Evolutionary conservation across 2,329 filamentous ascomycete genomes (phyloP).

Genomic region (Fusarium buxicola): DNA sequence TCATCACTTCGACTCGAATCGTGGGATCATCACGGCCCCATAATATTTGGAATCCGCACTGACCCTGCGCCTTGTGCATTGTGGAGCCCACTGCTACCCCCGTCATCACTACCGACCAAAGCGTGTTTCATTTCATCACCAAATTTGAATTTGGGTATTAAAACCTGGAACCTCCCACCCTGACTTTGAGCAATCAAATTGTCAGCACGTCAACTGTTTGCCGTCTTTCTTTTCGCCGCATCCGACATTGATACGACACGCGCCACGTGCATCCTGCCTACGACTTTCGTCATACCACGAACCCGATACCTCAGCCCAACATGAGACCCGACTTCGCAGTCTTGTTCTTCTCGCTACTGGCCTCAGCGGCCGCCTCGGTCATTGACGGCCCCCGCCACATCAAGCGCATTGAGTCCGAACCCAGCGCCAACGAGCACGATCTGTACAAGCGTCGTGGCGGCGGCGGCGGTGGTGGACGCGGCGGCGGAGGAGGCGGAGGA

Average conservation of each 20-base stretch:
- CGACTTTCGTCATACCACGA: constrained; percentile 5
- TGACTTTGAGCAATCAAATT: constrained; percentile 2
- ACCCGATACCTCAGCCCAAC: constrained; percentile 16
- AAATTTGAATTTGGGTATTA: constrained; percentile 28
- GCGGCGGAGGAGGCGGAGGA: constrained; percentile 48
- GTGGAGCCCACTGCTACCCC: constrained; percentile 21
- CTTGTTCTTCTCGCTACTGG: constrained; percentile 46
- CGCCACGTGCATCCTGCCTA: neutral
- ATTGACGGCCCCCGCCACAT: constrained; percentile 41
- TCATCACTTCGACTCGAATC: too few relatives aligned
- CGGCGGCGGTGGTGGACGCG: constrained; percentile 64
- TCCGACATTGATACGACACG: constrained; percentile 7
- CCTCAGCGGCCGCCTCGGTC: constrained; percentile 42
- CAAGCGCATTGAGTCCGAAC: constrained; percentile 40
- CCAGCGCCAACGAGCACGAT: constrained; percentile 53
- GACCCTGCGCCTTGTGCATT: constrained; percentile 8
- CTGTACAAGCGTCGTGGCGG: constrained; percentile 72
- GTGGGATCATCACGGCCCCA: too few relatives aligned
- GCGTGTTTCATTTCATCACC: too few relatives aligned
- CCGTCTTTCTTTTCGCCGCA: neutral
- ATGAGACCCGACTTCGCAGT: constrained; percentile 51
- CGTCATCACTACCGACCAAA: constrained; percentile 20
- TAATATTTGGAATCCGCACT: too few relatives aligned
- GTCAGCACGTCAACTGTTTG: constrained; percentile 6
- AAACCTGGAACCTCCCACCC: constrained; percentile 30